Base-by-base conservation (phyloP, 1,284 basidiomycete species). In the Fomes fomentarius region DNA sequence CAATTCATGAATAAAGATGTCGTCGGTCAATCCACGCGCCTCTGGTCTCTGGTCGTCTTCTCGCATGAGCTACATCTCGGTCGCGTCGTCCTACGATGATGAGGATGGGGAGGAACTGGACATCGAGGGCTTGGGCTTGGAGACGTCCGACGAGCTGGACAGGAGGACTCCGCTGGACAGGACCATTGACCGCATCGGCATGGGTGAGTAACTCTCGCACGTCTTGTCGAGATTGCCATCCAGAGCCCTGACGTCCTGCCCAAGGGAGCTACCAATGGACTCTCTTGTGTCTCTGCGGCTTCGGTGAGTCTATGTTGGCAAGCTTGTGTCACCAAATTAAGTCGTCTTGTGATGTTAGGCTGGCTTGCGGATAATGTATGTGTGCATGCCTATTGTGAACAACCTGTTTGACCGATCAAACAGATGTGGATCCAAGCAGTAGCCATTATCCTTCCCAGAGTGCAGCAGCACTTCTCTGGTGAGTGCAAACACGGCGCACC, bases 371-470 rank as follows among this genome's bases (percentile, higher is more conserved):
- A 94, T 72, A 93, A 93, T 71, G 91, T 92, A 69, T 67, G 82
- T 75, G 26, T 21, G 30, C 38, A 7, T 21, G 37, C 43, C 43
- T 38, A 26, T 19, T 49, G 31, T 49, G 38, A 17, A 24, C 25
- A 56, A 50, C 50, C 43, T 50, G 47, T 62, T 71, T 71, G 58
- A 75, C 70, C 59, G 67, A 64, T 69, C 55, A 57, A 66, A 59
- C 68, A 93, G 91, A 93, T 93, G 91, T 93, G 91, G 91, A 84
- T 94, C 51, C 89, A 93, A 79, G 86, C 87, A 19, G 74, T 92
- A 28, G 93, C 95, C 35, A 94, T 98, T 42, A 92, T 96, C 43
- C 80, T 99, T 11, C 96, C 96, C 11, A 82, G 96, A 51, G 89
- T 98, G 9, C 94, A 97, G 68, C 84, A 87, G 54, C 92, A 96